Conservation (phyloP, 352 stramenopile species). For the Globisporangium sylvaticum region DNA sequence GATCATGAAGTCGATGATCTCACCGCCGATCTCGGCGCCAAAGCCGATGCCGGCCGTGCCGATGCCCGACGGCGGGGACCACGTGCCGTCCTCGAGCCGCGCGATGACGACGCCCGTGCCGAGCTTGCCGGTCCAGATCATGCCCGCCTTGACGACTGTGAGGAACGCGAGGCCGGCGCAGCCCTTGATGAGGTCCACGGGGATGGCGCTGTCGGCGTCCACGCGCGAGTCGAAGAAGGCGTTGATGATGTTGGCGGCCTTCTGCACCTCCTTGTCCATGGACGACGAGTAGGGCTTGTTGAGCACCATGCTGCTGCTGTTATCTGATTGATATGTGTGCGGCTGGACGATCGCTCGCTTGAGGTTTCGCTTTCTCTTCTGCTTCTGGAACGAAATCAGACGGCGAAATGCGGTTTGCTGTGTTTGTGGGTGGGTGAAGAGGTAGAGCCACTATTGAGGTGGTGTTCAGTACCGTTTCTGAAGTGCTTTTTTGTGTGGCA, state of each 20-base stretch:
- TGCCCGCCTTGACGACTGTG: slow-evolving; percentile 80
- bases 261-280: slow-evolving; percentile 86
- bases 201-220: slow-evolving; percentile 70
- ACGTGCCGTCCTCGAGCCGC: slow-evolving; percentile 75
- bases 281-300: slow-evolving; percentile 84
- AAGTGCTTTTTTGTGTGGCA: neutral
- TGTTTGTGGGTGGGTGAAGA: neutral
- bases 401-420: neutral
- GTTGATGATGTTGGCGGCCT: slow-evolving; percentile 80
- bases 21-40: slow-evolving; percentile 76
- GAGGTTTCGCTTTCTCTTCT: neutral
- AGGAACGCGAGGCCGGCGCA: slow-evolving; percentile 76
- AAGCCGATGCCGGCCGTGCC: slow-evolving; percentile 79
- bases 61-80: slow-evolving; percentile 81
- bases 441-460: neutral
- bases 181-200: slow-evolving; percentile 77
- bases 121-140: slow-evolving; percentile 84
- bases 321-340: neutral
- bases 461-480: neutral
- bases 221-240: slow-evolving; percentile 78
- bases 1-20: slow-evolving; percentile 90
- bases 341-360: neutral
- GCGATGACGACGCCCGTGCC: slow-evolving; percentile 81
- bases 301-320: slow-evolving; percentile 73
- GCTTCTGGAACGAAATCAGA: neutral